These are phyloP conservation scores for Salvia sclarea DNA, from an alignment of 305 asterid species.

Conservation along the genomic window DNA sequence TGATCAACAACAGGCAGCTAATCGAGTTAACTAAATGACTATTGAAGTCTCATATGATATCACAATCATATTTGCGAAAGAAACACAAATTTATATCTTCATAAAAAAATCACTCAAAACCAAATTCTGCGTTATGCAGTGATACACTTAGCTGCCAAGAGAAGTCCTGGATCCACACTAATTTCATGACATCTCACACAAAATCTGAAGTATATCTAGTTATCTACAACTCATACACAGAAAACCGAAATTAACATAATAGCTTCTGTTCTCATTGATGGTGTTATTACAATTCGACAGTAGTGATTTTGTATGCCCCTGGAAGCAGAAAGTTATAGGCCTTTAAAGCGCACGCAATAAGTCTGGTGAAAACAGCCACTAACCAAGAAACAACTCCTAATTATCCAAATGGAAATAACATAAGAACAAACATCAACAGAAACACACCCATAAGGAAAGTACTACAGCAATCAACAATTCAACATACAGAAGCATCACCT, in stretches of 20 bases:
- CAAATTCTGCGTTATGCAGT: not conserved
- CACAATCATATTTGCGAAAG: not conserved
- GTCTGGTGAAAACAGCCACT: conserved; percentile 19
- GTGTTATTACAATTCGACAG: not conserved
- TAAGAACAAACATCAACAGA: not conserved
- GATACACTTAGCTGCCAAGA: not conserved
- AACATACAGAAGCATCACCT: conserved; percentile 23
- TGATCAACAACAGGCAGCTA: not conserved
- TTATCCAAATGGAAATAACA: not conserved
- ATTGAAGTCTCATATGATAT: not conserved
- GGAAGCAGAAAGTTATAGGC: not conserved
- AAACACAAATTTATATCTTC: not conserved
- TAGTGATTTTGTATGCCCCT: conserved; percentile 2
- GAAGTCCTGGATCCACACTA: not conserved
- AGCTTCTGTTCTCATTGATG: conserved; percentile 8
- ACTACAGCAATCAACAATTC: conserved; percentile 21
- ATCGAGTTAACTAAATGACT: not conserved
- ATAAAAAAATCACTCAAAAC: not conserved
- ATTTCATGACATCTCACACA: not conserved
- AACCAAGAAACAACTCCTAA: conserved; percentile 4
- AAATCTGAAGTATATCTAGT: not conserved
- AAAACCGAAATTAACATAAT: not conserved
- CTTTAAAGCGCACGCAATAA: not conserved
- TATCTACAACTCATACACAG: not conserved
- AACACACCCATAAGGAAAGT: conserved; percentile 5